Evolutionary conservation across 352 stramenopile genomes (phyloP).

Genomic region (Phytophthora citricola): DNA sequence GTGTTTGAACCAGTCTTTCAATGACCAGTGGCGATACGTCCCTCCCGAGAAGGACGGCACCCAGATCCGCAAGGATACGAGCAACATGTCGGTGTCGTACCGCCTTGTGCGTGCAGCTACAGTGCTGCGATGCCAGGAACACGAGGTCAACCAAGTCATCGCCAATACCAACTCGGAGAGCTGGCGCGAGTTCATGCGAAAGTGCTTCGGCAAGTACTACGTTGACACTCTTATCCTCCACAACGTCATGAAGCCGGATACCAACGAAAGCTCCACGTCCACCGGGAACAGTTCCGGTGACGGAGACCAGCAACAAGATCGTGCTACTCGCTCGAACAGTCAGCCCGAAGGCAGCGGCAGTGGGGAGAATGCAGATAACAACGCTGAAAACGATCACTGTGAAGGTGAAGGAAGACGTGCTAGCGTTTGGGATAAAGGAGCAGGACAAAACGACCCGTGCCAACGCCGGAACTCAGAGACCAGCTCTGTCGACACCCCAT

Average conservation of each 20-base stretch:
- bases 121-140: slow-evolving; percentile 74
- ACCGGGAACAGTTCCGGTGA: slow-evolving; percentile 19
- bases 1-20: slow-evolving; percentile 76
- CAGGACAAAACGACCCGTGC: slow-evolving; percentile 10
- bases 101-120: slow-evolving; percentile 71
- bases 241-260: slow-evolving; percentile 43
- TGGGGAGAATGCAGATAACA: slow-evolving; percentile 29
- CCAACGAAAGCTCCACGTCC: slow-evolving; percentile 9
- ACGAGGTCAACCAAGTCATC: slow-evolving; percentile 79
- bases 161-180: slow-evolving; percentile 75
- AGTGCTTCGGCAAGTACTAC: slow-evolving; percentile 81
- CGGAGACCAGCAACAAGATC: slow-evolving; percentile 6
- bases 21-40: slow-evolving; percentile 84
- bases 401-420: slow-evolving; percentile 30
- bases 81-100: slow-evolving; percentile 71
- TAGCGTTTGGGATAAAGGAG: slow-evolving; percentile 34
- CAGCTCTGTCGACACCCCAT: slow-evolving; percentile 33
- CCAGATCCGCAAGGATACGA: slow-evolving; percentile 85
- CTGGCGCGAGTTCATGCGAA: slow-evolving; percentile 77
- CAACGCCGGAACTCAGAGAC: slow-evolving; percentile 36
- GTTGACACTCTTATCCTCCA: slow-evolving; percentile 83
- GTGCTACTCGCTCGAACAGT: slow-evolving; percentile 19
- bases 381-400: slow-evolving; percentile 29
- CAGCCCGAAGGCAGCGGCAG: slow-evolving; percentile 30
- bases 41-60: slow-evolving; percentile 81